Evolutionary conservation across 805 yeast species (phyloP).

Genomic region (fission yeast (Schizosaccharomyces pombe)): ASM294v3 CU329670.1:1162501-1163000

Average conservation of each 20-base stretch:
- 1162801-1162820: no score
- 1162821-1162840: no score
- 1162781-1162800: no score
- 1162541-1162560: slow-evolving; percentile 95
- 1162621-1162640: slow-evolving; percentile 91
- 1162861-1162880: no score
- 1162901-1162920: no score
- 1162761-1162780: no score
- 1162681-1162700: not conserved
- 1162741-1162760: no score
- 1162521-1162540: slow-evolving; percentile 89
- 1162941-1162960: no score
- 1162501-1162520: slow-evolving; percentile 96
- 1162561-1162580: slow-evolving; percentile 96
- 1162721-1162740: no score
- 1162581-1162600: slow-evolving; percentile 97
- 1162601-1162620: slow-evolving; percentile 94
- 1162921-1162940: no score
- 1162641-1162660: slow-evolving; percentile 1
- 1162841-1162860: no score
- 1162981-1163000: not conserved
- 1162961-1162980: not conserved
- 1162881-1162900: no score
- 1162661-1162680: not conserved
- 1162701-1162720: slow-evolving; percentile 1